Conservation (phyloP, 495 filamentous ascomycete genomes). For the Hypoxylon fragiforme region DNA sequence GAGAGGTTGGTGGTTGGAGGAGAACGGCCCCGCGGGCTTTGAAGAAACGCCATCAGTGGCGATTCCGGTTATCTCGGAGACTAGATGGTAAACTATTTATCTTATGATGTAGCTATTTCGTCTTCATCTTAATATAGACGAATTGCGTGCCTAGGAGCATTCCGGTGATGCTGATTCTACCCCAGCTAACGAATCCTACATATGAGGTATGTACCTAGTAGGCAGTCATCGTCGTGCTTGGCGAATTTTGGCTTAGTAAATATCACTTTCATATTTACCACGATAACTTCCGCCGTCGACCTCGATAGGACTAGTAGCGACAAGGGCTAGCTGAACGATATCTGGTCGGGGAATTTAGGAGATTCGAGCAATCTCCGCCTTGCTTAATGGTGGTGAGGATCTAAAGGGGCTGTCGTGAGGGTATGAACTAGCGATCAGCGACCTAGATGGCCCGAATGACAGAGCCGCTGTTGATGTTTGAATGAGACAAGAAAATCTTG, state of each 20-base stretch:
- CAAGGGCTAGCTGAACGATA: constrained; percentile 28
- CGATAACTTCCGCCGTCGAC: not conserved
- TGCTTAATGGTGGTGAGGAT: constrained; percentile 47
- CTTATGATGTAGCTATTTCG: not conserved
- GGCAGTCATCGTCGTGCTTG: not conserved
- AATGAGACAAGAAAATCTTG: not conserved
- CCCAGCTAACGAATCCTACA: not conserved
- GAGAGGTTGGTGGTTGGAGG: not conserved
- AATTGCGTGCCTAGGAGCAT: constrained; percentile 1
- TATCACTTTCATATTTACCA: not conserved
- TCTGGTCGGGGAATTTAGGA: constrained; percentile 42
- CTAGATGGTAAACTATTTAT: constrained; percentile 7
- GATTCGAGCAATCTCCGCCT: not conserved
- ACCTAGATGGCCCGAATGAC: not conserved
- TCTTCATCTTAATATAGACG: constrained; percentile 11
- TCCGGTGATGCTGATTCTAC: constrained; percentile 3
- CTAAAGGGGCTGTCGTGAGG: constrained; percentile 47
- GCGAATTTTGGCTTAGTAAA: not conserved
- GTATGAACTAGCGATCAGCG: constrained; percentile 44
- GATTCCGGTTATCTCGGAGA: not conserved
- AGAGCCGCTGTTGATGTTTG: not conserved
- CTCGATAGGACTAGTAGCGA: not conserved
- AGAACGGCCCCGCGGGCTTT: not conserved
- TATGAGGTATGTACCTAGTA: not conserved
- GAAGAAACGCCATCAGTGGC: not conserved